Base-by-base conservation (phyloP, 2,329 filamentous ascomycete species). In the Claviceps capensis region DNA sequence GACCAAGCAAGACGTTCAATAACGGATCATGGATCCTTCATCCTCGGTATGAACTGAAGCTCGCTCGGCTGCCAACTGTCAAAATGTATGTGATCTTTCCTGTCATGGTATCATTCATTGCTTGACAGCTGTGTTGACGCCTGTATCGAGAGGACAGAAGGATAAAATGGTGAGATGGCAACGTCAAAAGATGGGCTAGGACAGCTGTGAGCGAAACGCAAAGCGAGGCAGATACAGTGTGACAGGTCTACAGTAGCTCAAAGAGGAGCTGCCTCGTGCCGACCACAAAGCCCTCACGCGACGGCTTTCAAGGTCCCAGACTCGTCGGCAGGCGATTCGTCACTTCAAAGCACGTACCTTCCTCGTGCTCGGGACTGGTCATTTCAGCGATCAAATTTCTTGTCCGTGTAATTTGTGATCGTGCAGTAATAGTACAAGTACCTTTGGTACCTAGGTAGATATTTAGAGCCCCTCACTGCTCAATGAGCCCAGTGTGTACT, bases 121-220 rank as follows among this genome's bases (percentile, higher is more conserved):
- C 50, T 49, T 54, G 47, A 44, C 37, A 37, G 45, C 50, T 53
- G 45, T 49, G 49, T 55, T 53, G 52, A 55, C 54, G 49, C 26
- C 11, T 48, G 45, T 22, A 26, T 19, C 22, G 37, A 53, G 46
- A 51, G 47, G 19, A 26, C 42, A 46, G 36, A 47, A 42, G 34
- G 23, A 30, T 41, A 4, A 26, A 5, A n/a, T 43, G 17, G 19
- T 43, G 42, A 50, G 17, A 45, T 41, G 49, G n/a, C 36, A 23
- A 3, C 14, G 13, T 38, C 7, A 37, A 46, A 34, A 26, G 14
- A 3, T 22, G 43, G 37, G 9, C 34, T 36, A 36, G 26, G 11
- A 47, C 22, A 50, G 6, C 48, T 22, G 23, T 34, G 30, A 34
- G 30, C 9, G 40, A 49, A 22, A 17, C 26, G 38, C 26, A 22